Conservation (phyloP, 345 rosid genomes). For the Trapa bicornis region DNA sequence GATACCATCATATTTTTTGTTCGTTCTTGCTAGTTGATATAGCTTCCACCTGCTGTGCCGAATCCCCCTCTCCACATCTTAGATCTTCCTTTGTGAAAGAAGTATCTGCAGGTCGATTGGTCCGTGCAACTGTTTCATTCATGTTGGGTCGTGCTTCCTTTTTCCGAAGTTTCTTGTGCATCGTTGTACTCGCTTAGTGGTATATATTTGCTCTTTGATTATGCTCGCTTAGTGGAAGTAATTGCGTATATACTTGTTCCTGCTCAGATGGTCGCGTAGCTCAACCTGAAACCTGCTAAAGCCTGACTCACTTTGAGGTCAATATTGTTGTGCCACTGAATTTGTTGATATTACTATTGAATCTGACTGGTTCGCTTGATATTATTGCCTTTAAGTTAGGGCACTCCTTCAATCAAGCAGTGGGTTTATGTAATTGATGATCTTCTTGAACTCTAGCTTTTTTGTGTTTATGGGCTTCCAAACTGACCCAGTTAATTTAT, state of each 20-base stretch:
- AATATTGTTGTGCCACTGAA: background rate
- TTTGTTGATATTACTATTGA: background rate
- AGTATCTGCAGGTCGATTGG: too few species aligned
- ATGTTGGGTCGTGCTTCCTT: background rate
- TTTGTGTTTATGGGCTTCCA: background rate
- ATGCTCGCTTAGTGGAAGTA: background rate
- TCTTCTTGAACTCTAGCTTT: background rate
- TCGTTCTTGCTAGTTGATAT: too few species aligned
- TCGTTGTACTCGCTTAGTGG: background rate
- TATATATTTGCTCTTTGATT: background rate
- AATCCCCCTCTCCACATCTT: too few species aligned
- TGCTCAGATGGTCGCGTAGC: too few species aligned
- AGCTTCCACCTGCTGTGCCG: too few species aligned
- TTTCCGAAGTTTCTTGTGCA: background rate
- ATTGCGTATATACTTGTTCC: background rate
- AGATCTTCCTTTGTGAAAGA: too few species aligned
- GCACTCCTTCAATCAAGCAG: background rate
- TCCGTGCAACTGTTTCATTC: background rate
- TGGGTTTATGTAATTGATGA: background rate
- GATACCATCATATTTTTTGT: too few species aligned
- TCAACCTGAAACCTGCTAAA: background rate
- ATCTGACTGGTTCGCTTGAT: background rate
- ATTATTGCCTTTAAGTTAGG: background rate
- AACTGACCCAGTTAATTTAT: background rate
- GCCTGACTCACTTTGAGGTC: background rate